Evolutionary conservation across 345 rosid species (phyloP), one percentile per base, ranked within the genome.

Genomic region (Heritiera fomes): DNA sequence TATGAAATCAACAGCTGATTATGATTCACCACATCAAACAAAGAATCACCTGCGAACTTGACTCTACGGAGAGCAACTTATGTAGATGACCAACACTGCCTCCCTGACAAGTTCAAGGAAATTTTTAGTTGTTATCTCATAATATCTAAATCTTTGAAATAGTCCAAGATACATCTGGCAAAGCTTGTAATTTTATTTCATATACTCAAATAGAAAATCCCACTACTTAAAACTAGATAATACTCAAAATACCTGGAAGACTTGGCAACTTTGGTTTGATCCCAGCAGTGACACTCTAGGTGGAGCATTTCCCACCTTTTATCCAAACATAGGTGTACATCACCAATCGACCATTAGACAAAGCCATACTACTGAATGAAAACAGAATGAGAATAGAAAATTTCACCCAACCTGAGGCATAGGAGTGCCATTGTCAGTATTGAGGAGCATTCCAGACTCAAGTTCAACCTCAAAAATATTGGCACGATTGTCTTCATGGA

Each of bases 81-180:
- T 94, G 99, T 80, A 96, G 93, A 89, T 96, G 99, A 75, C 88
- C 93, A 18, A 96, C 99, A 85, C 81, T 96, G 65, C 99, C 99
- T 71, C 99, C 99, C 93, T 90, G 52, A 84, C 66, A 82, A 76
- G 60, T 76, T 28, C 34, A 70, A 73, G 55, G 8, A 61, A 68
- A 32, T 46, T 20, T 50, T 13, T 69, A 56, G 61, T 5, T n/a
- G 10, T 70, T 45, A 55, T 8, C 45, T 66, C 28, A 41, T 55
- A 13, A 58, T 38, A 75, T 75, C 9, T 43, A 30, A 11, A 20
- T 17, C 14, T 47, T 12, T 28, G 15, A 59, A 23, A 75, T 61
- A 23, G 20, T 75, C 17, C 55, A 59, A 41, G 14, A 34, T 41
- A 61, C 13, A 55, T 75, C 38, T 43, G 40, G n/a, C 15, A 71